Evolutionary conservation across 2,329 filamentous ascomycete species (phyloP).

Genomic region (Camptophora hylomeconis): DNA sequence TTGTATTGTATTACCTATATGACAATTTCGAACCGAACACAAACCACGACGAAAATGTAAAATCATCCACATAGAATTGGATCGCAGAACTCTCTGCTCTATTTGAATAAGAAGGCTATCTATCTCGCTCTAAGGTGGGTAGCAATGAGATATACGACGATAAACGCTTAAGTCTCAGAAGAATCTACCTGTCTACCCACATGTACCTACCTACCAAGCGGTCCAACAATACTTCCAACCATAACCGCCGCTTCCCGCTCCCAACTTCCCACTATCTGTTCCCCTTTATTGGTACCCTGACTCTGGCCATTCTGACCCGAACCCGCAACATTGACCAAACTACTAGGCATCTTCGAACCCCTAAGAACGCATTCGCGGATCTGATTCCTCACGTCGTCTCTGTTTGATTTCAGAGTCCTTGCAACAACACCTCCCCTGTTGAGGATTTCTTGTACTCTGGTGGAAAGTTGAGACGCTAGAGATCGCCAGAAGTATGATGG

Average conservation of each 20-base stretch:
- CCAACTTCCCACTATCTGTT: constrained; percentile 48
- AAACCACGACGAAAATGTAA: too few species aligned
- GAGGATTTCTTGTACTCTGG: constrained; percentile 72
- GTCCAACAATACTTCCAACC: constrained; percentile 68
- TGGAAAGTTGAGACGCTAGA: constrained; percentile 62
- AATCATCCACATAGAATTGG: too few species aligned
- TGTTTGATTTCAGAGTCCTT: constrained; percentile 64
- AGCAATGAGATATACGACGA: too few species aligned
- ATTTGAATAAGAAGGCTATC: too few species aligned
- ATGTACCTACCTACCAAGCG: constrained; percentile 22
- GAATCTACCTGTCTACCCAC: background rate
- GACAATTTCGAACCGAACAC: too few species aligned
- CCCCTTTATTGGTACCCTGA: constrained; percentile 30
- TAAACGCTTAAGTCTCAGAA: background rate
- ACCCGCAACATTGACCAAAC: constrained; percentile 25
- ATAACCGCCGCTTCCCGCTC: constrained; percentile 90
- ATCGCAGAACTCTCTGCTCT: too few species aligned
- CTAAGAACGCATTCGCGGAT: constrained; percentile 71
- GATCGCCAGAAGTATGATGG: constrained; percentile 90
- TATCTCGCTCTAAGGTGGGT: too few species aligned
- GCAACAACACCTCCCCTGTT: constrained; percentile 72
- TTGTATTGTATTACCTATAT: too few species aligned
- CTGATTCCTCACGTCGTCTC: constrained; percentile 59
- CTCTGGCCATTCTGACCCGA: constrained; percentile 23
- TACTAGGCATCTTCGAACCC: constrained; percentile 57